A percentile compares a stretch with the other conserved stretches of the same genome.
Conservation (phyloP, 2,329 filamentous ascomycete species). For the Microsporum audouinii region DNA sequence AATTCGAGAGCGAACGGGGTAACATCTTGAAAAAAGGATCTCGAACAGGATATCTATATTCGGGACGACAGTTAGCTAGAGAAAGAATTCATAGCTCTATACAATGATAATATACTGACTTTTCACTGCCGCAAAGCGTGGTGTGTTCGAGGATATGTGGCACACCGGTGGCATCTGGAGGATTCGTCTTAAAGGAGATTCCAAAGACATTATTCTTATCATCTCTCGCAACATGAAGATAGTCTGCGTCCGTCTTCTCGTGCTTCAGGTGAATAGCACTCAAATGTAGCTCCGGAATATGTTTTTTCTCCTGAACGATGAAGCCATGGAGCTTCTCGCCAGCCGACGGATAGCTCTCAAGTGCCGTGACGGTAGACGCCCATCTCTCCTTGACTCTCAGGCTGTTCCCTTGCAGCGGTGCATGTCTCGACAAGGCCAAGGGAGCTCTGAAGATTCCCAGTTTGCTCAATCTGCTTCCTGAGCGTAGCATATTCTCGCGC, state of each 20-base stretch:
- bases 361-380: constrained; percentile 57
- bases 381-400: constrained; percentile 11
- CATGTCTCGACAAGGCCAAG: neutral
- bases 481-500: neutral
- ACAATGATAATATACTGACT: constrained; percentile 43
- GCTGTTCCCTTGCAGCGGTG: neutral
- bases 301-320: constrained; percentile 75
- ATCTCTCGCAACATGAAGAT: constrained; percentile 86
- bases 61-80: constrained; percentile 2
- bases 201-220: constrained; percentile 99
- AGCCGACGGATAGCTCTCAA: constrained; percentile 61
- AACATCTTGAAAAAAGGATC: constrained; percentile 99
- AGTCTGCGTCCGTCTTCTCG: constrained; percentile 90
- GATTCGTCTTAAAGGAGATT: constrained; percentile 98
- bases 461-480: neutral
- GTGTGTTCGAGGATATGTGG: constrained; percentile 98
- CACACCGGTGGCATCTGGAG: constrained; percentile 87
- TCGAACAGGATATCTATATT: constrained; percentile 73
- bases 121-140: constrained; percentile 87
- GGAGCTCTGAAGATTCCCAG: neutral
- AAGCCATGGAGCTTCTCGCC: constrained; percentile 90
- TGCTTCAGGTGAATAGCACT: constrained; percentile 84
- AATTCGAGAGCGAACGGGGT: constrained; percentile 93
- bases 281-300: constrained; percentile 86
- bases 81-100: neutral